Evolutionary conservation across 495 filamentous ascomycete genomes (phyloP), one percentile per base, ranked within the genome.

Genomic region (Penicillium bovifimosum): DNA sequence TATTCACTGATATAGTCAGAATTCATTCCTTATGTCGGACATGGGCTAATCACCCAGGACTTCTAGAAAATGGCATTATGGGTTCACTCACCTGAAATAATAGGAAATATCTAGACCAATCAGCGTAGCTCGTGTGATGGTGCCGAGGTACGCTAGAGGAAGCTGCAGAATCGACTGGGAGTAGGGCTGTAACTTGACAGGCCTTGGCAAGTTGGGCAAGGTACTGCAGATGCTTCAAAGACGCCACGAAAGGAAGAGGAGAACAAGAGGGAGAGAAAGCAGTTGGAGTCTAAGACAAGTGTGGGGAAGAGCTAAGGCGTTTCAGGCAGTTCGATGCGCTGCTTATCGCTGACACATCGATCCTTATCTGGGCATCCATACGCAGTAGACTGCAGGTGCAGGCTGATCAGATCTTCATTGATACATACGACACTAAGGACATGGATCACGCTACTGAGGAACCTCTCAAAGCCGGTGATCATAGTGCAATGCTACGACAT

Each of bases 241-340:
- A 3, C 6, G 34, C 13, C 26, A 7, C 0, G 0, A 32, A 14
- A 32, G 0, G 26, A 14, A 32, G 10, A 31, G 39, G 35, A 33
- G 48, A 24, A 41, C 33, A 54, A n/a, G 31, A 16, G 17, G 5
- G n/a, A 43, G 41, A 39, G 6, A 47, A 13, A n/a, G 27, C 31
- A 39, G 35, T 38, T 27, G 3, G 48, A 48, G 52, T 27, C 20
- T 9, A n/a, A 27, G 29, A 18, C 13, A 9, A 34, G 14, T 54
- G 50, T 55, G 60, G 56, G 39, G 56, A 46, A 24, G 46, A 48
- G 41, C 57, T 59, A 61, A 58, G 50, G 55, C 55, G 14, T 45
- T 52, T 28, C 49, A 56, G 55, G 61, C 59, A 64, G 50, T 53
- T 64, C 14, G 27, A 62, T 43, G 50, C 61, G 58, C 14, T 28